Percentiles rank a stretch among this genome's conserved stretches.
These are phyloP conservation scores for Aspergillus sojae DNA, from an alignment of 2,329 filamentous ascomycete species.

Conservation along the genomic window DNA sequence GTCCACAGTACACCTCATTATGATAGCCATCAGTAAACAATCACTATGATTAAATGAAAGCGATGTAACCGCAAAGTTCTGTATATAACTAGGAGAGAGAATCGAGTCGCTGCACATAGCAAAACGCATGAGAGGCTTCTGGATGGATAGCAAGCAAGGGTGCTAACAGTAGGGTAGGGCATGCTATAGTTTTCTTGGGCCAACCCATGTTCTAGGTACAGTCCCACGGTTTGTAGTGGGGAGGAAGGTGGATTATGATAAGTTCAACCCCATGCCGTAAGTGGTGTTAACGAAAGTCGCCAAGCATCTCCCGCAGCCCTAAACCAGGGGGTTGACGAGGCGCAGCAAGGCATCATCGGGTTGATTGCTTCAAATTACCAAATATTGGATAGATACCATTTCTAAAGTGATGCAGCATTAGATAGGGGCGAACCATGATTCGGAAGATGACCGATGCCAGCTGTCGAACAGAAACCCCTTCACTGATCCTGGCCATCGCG, in stretches of 20 bases:
- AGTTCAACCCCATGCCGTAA: not conserved
- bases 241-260: not conserved
- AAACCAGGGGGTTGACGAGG: conserved; percentile 4
- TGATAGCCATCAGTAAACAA: not conserved
- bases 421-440: not conserved
- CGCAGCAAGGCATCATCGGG: not conserved
- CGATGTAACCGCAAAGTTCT: not conserved
- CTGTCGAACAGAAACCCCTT: not conserved
- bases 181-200: not conserved
- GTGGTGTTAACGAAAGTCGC: not conserved
- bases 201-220: not conserved
- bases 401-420: not conserved
- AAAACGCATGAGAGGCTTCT: not conserved
- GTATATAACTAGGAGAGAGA: not conserved
- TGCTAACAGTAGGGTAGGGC: not conserved
- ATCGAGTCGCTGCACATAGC: not conserved
- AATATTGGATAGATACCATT: too few species aligned
- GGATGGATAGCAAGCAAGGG: not conserved
- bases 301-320: conserved; percentile 2
- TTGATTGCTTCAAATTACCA: not conserved
- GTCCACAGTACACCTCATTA: not conserved
- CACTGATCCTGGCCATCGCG: not conserved
- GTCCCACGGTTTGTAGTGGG: not conserved
- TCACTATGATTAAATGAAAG: not conserved
- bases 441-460: not conserved